phyloP scores from a whole-genome alignment of 108 stramenopile genomes.

The Nitzschia putrida region DNA sequence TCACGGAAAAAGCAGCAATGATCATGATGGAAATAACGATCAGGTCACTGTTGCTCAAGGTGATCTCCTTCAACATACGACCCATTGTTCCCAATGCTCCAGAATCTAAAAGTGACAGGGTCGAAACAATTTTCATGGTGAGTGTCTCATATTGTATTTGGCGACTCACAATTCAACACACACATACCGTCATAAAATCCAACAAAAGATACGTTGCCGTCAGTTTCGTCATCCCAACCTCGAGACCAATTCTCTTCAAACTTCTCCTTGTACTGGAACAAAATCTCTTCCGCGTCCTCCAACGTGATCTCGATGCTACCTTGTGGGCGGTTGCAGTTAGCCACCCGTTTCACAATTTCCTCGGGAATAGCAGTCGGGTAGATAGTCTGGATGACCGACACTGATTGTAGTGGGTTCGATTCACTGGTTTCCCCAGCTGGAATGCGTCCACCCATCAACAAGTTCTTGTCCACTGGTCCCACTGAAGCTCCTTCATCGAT shows the following conservation, averaged over 20 bases:
- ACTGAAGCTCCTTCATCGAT: slow-evolving; percentile 44
- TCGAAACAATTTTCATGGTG: background rate
- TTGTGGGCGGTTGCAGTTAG: slow-evolving; percentile 45
- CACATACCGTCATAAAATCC: slow-evolving; percentile 36
- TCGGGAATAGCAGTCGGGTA: slow-evolving; percentile 27
- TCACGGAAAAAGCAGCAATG: slow-evolving; percentile 40
- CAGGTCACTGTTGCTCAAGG: slow-evolving; percentile 33
- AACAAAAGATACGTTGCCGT: slow-evolving; percentile 45
- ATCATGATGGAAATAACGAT: slow-evolving; percentile 39
- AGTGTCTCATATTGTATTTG: too few relatives aligned
- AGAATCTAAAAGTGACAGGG: slow-evolving; percentile 4
- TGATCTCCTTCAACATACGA: slow-evolving; percentile 42
- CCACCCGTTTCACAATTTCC: slow-evolving; percentile 44
- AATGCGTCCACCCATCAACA: slow-evolving; percentile 38
- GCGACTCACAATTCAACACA: too few relatives aligned
- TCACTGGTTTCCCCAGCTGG: slow-evolving; percentile 12
- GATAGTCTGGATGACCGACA: slow-evolving; percentile 35
- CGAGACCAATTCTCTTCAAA: slow-evolving; percentile 42
- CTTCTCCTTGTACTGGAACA: slow-evolving; percentile 37
- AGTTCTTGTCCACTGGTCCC: slow-evolving; percentile 34
- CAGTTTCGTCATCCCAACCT: slow-evolving; percentile 41
- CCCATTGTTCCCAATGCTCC: slow-evolving; percentile 48
- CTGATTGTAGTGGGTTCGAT: slow-evolving; percentile 32
- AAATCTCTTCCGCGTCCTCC: slow-evolving; percentile 48
- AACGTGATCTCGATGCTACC: slow-evolving; percentile 36